Percentiles rank a stretch among this genome's conserved stretches.
phyloP scores from a whole-genome alignment of 1,139 yeast genomes.

The Yamadazyma trypodendri region DNA sequence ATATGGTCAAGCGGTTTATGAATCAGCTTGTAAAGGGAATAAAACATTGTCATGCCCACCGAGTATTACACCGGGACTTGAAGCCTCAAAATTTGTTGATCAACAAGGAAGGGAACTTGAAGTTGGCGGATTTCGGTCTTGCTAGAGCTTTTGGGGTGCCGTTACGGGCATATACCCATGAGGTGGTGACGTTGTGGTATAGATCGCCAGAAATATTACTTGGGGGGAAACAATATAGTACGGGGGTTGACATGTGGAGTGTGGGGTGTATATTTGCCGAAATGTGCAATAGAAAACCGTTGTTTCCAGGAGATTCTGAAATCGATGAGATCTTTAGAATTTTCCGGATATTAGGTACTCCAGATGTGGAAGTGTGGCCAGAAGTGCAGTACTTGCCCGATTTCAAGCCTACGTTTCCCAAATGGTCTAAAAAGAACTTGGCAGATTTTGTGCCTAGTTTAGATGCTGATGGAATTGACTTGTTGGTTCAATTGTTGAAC shows the following conservation, averaged over 20 bases:
- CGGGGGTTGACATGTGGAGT: slow-evolving; percentile 99
- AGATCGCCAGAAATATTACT: slow-evolving; percentile 93
- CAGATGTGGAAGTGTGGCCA: slow-evolving; percentile 93
- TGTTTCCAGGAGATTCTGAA: slow-evolving; percentile 97
- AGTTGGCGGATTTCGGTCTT: slow-evolving; percentile 94
- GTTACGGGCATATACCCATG: slow-evolving; percentile 92
- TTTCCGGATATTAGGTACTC: slow-evolving; percentile 91
- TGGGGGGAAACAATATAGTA: slow-evolving; percentile 96
- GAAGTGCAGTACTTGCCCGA: slow-evolving; percentile 93
- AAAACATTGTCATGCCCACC: slow-evolving; percentile 91
- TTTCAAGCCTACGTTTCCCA: slow-evolving; percentile 93
- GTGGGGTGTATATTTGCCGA: slow-evolving; percentile 98
- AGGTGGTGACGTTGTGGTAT: slow-evolving; percentile 97
- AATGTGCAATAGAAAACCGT: slow-evolving; percentile 93
- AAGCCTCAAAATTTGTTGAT: slow-evolving; percentile 95
- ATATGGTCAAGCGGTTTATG: slow-evolving; percentile 91
- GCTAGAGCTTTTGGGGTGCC: slow-evolving; percentile 99
- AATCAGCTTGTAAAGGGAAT: slow-evolving; percentile 90
- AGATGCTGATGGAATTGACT: slow-evolving; percentile 79
- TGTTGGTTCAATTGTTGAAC: slow-evolving; percentile 73
- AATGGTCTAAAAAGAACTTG: slow-evolving; percentile 80
- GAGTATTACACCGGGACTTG: slow-evolving; percentile 92
- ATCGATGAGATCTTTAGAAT: slow-evolving; percentile 96
- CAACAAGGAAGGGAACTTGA: slow-evolving; percentile 91
- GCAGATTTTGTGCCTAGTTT: slow-evolving; percentile 74